Base-by-base conservation (phyloP, 2,329 filamentous ascomycete genomes). In the Emergomyces orientalis region DNA sequence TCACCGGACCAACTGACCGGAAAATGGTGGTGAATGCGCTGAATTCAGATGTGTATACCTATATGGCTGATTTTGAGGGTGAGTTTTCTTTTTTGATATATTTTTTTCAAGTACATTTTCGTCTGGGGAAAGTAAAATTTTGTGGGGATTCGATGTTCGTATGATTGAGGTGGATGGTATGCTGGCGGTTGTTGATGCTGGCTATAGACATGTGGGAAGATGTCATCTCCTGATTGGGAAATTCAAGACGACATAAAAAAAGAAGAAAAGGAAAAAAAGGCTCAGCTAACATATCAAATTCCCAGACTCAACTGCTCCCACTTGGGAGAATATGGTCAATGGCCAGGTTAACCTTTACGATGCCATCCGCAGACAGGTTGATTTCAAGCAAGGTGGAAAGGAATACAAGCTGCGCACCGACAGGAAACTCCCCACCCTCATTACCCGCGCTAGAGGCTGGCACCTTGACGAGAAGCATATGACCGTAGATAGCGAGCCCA, bases 31-130 rank as follows among this genome's bases (percentile, higher is more conserved):
- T 97, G 66, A 99, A 99, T 76, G 94, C 94, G 11, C 75, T 97
- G 75, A 99, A 97, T 78, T 88, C 93, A 55, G 85, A 97, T 72
- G 94, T 97, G 30, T 97, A 90, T 88, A 97, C 93, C 63, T 99
- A 97, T 73, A 99, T 99, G 94, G 94, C 94, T 57, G 94, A 99
- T 78, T 96, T 99, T 69, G 94, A 99, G 80, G 93, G 92, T 94
- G 77, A 71, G 83, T 75, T 30, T 25, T n/a, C 5, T 0, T 39
- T n/a, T n/a, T 43, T 54, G 25, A 14, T 39, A 1, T 37, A 27
- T 37, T 14, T 32, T 45, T 22, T 3, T 43, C 57, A n/a, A 1
- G 17, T n/a, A 30, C 6, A 52, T 52, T 52, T 19, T 27, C 4
- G 27, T 19, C 17, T 30, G 22, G 6, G 13, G 49, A n/a, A 27